These are phyloP conservation scores for Saposhnikovia divaricata DNA, from an alignment of 129 eudicot species.

Conservation along the genomic window DNA sequence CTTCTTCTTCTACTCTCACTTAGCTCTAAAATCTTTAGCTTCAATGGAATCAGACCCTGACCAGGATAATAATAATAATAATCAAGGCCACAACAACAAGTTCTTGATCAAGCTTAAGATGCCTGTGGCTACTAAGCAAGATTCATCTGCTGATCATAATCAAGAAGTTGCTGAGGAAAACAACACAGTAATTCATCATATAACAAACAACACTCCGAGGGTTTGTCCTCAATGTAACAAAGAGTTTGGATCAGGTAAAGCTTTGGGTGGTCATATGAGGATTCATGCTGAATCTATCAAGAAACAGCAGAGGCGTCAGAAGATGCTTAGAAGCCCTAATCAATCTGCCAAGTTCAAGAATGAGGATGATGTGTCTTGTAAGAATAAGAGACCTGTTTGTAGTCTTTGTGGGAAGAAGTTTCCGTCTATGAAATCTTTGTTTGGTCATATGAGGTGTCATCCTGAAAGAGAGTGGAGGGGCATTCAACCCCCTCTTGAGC, in stretches of 20 bases:
- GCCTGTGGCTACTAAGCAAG: background rate
- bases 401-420: slow-evolving; percentile 33
- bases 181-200: background rate
- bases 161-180: background rate
- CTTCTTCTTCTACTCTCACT: background rate
- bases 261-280: slow-evolving; percentile 81
- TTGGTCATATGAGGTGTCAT: slow-evolving; percentile 76
- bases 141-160: background rate
- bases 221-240: slow-evolving; percentile 44
- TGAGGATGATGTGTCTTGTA: background rate
- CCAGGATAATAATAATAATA: background rate
- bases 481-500: slow-evolving; percentile 35
- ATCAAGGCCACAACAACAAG: background rate
- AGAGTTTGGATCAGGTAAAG: slow-evolving; percentile 65
- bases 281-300: slow-evolving; percentile 32
- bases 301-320: background rate
- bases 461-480: slow-evolving; percentile 72
- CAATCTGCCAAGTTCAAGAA: background rate
- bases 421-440: slow-evolving; percentile 54
- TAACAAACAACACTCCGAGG: slow-evolving; percentile 13
- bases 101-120: background rate
- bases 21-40: background rate
- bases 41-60: background rate
- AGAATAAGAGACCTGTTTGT: slow-evolving; percentile 14
- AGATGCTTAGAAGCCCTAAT: background rate